phyloP scores from a whole-genome alignment of 495 filamentous ascomycete species.

The Penicillium angulare region DNA sequence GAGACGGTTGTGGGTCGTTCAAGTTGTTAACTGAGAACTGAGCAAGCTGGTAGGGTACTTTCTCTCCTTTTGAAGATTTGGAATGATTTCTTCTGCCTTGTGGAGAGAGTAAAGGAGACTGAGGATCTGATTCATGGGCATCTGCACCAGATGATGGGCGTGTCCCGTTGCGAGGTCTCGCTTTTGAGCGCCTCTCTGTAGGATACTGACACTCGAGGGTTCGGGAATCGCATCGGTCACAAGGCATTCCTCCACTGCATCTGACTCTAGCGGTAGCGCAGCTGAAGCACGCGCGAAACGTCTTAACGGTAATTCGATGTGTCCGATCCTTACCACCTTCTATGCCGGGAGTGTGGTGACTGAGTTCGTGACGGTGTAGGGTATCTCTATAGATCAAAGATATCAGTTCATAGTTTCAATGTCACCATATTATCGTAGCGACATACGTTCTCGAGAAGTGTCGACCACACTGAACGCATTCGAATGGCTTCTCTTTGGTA shows the following conservation, averaged over 20 bases:
- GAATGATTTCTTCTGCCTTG: not conserved
- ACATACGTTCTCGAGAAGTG: conserved; percentile 62
- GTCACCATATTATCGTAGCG: not conserved
- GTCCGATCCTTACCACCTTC: conserved; percentile 40
- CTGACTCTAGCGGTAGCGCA: conserved; percentile 56
- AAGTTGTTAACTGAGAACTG: conserved; percentile 18
- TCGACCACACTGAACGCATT: conserved; percentile 63
- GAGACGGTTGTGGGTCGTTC: conserved; percentile 4
- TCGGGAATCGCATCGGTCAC: conserved; percentile 51
- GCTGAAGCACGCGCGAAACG: conserved; percentile 52
- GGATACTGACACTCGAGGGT: conserved; percentile 53
- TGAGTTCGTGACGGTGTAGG: conserved; percentile 54
- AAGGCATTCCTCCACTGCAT: conserved; percentile 54
- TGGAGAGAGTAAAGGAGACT: conserved; percentile 3
- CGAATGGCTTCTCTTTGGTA: conserved; percentile 67
- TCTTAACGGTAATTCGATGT: conserved; percentile 45
- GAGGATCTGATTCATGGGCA: conserved; percentile 12
- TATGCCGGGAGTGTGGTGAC: conserved; percentile 43
- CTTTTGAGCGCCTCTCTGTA: conserved; percentile 42
- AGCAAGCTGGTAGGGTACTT: conserved; percentile 16
- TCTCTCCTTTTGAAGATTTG: not conserved
- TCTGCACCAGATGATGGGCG: conserved; percentile 10
- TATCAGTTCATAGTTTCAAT: not conserved
- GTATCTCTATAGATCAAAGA: conserved; percentile 43
- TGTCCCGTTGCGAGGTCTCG: conserved; percentile 22